phyloP scores from a whole-genome alignment of 2,329 filamentous ascomycete genomes.

The Clarireedia hainanense region DNA sequence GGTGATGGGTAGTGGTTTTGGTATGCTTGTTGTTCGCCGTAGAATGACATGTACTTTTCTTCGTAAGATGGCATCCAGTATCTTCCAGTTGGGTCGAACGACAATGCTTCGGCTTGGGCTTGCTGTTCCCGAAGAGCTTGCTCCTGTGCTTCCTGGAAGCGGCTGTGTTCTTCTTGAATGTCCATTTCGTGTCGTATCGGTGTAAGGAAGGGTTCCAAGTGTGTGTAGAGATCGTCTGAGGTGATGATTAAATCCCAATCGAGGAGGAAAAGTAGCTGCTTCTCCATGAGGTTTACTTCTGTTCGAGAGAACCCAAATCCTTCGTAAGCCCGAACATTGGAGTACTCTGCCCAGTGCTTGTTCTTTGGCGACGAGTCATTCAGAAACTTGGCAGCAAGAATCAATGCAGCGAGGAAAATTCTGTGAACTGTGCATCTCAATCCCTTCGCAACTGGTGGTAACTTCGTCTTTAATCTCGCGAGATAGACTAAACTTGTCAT shows the following conservation, averaged over 20 bases:
- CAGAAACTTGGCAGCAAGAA: conserved; percentile 88
- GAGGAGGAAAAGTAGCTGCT: conserved; percentile 89
- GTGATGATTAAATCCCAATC: conserved; percentile 90
- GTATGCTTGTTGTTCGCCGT: conserved; percentile 12
- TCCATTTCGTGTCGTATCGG: conserved; percentile 62
- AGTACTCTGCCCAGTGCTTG: conserved; percentile 99
- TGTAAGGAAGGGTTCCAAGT: conserved; percentile 80
- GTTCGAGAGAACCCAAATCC: conserved; percentile 87
- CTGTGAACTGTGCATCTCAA: conserved; percentile 95
- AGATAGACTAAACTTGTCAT: conserved; percentile 98
- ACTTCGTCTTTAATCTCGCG: conserved; percentile 68
- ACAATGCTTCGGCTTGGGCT: conserved; percentile 16
- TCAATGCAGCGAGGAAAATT: conserved; percentile 87
- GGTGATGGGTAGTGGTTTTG: conserved; percentile 25
- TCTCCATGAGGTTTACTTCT: conserved; percentile 99
- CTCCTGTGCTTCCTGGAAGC: conserved; percentile 17
- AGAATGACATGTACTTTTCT: conserved; percentile 10
- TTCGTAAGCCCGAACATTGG: conserved; percentile 54
- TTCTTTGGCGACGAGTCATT: conserved; percentile 99
- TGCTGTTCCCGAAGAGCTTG: conserved; percentile 15
- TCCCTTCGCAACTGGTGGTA: conserved; percentile 91
- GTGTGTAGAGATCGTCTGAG: conserved; percentile 75
- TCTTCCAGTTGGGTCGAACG: conserved; percentile 18
- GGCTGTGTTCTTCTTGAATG: conserved; percentile 19
- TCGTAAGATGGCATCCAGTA: conserved; percentile 19